Evolutionary conservation across 2,329 filamentous ascomycete species (phyloP), one percentile per base, ranked within the genome.

Genomic region (Xylaria sp.): DNA sequence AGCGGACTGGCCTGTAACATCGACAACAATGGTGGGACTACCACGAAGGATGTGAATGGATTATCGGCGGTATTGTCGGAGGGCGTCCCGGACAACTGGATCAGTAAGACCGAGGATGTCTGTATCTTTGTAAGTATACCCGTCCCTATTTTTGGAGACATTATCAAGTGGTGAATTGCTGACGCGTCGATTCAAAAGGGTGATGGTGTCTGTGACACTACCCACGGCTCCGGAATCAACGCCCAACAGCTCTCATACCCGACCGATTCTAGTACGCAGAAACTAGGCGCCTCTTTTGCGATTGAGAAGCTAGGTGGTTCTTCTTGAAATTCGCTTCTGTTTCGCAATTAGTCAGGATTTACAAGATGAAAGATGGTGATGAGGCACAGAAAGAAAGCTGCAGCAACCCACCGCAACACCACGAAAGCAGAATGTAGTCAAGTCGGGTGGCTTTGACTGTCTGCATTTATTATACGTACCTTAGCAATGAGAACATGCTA

Each of bases 81-180:
- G 9, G 56, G 64, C 13, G 36, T 68, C 46, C 64, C 64, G 2
- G 48, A 33, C 33, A 43, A 64, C 3, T 70, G 64, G 64, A 28
- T 68, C 3, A 62, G 43, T 36, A 70, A 70, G 57, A 62, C 64
- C 1, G 28, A 39, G 10, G 64, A 67, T 51, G 64, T 70, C 36
- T 67, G 61, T 39, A 68, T 65, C 8, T 62, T 58, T 36, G 68
- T 70, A 58, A 67, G 68, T 67, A 25, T 18, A 15, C 6, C 15
- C 28, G 15, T 3, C 25, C 8, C 1, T 8, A 23, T 49, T 12
- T 12, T 28, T 15, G 28, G 23, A 23, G 28, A 23, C 0, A 18
- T n/a, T 20, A 31, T 48, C 7, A 7, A 23, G 41, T 60, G 13
- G 2, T 25, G 25, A 3, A 41, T 33, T 2, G 36, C 48, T 64